Conservation (phyloP, 2,329 filamentous ascomycete species). For the Dryadomyces quercivorus region DNA sequence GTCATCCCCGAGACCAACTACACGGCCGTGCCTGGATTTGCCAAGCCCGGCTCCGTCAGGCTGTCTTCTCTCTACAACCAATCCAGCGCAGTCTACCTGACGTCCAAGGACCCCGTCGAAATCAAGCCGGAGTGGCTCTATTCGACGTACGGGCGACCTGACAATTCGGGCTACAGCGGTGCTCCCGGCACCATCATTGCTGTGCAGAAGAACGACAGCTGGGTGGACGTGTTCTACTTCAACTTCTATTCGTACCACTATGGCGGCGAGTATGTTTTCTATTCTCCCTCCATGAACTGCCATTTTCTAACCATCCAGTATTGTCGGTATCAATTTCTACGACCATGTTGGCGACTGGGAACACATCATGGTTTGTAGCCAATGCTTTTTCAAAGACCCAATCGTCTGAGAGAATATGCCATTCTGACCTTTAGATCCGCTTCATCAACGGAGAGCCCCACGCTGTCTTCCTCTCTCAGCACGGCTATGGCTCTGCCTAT, state of each 20-base stretch:
- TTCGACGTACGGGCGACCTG: slow-evolving; percentile 11
- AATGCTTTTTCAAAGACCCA: not conserved
- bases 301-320: slow-evolving; percentile 2
- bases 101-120: slow-evolving; percentile 9
- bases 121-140: slow-evolving; percentile 9
- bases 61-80: slow-evolving; percentile 9
- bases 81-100: slow-evolving; percentile 11
- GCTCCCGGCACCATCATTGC: slow-evolving; percentile 13
- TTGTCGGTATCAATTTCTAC: slow-evolving; percentile 13
- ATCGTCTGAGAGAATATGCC: no score
- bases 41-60: slow-evolving; percentile 9
- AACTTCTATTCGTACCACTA: slow-evolving; percentile 14
- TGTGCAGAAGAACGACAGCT: slow-evolving; percentile 12
- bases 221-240: slow-evolving; percentile 14
- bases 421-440: slow-evolving; percentile 11
- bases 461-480: slow-evolving; percentile 14
- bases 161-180: slow-evolving; percentile 9
- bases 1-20: slow-evolving; percentile 10
- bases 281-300: no score
- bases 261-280: slow-evolving; percentile 3
- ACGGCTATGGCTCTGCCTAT: slow-evolving; percentile 15
- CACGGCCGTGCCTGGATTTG: slow-evolving; percentile 2
- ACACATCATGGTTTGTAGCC: slow-evolving; percentile 13
- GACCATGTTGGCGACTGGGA: slow-evolving; percentile 17
- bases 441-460: slow-evolving; percentile 13